Base-by-base conservation (phyloP, 352 stramenopile species). In the Globisporangium yorkense region DNA sequence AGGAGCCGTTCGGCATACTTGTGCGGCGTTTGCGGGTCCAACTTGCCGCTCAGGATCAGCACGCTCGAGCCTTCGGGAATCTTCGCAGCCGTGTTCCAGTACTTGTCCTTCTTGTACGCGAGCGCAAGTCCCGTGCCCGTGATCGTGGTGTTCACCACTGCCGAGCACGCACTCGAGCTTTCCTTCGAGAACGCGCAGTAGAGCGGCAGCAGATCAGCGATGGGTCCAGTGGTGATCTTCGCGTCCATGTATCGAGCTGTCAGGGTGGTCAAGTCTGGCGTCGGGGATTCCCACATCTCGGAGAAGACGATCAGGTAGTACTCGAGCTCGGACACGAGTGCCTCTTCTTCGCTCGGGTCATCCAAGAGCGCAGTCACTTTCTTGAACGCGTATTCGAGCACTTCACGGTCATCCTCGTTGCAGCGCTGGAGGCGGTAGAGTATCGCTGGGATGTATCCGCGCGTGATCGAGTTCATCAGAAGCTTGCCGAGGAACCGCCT, bases 181-280 rank as follows among this genome's bases (percentile, higher is more conserved):
- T 84, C 72, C 51, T 82, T 77, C 7, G 70, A 72, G 57, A 83
- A 86, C 5, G 71, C 67, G 41, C 78, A 89, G 59, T 85, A 91
- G 12, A 58, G 57, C 8, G 70, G 61, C 15, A 79, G 61, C 1
- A 64, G 52, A 2, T 37, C 31, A 18, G 71, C 68, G 0, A 43
- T 54, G 24, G 59, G 69, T 35, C 66, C 70, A 41, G 62, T 70
- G 15, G 53, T 60, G 5, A 76, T 56, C 6, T 31, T 53, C 2
- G 64, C 45, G 39, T 67, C 54, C 6, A 60, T 70, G 52, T 75
- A 82, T 0, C 65, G 47, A 7, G 49, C 21, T 0, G 54, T n/a
- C 56, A 84, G 67, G 3, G 57, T 53, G 5, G 33, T 1, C 1
- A 55, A 18, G 3, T 49, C 58, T 6, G 64, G 64, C 48, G 72